Evolutionary conservation across 441 rosid species (phyloP), one percentile per base, ranked within the genome.

Genomic region (Theobroma grandiflorum): DNA sequence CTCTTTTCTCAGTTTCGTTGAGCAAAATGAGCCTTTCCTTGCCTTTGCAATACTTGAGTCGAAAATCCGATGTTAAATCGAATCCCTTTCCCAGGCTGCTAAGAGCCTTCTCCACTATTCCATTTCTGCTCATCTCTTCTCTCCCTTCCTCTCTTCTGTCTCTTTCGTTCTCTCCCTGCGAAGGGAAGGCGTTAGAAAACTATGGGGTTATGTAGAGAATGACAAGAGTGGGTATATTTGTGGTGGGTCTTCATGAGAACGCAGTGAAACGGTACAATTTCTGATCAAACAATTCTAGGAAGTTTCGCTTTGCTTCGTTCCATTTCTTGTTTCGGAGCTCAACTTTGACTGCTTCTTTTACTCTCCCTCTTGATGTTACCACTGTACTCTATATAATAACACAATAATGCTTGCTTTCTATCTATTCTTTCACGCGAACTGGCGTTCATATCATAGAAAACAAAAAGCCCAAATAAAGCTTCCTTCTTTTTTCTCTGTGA

Each of bases 81-180:
- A 96, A 94, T 0, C 99, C 99, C 88, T 68, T 91, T 6, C 99
- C 99, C 1, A 96, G 87, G 88, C 98, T 87, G 76, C 82, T 86
- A 4, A 94, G 53, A 76, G 92, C 97, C 77, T 49, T 84, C 78
- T 92, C 92, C 40, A 89, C 87, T 53, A 82, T 79, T 47, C 64
- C 82, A 58, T 18, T 72, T 2, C 58, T 62, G 22, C 55, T 79
- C 90, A 81, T 88, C 78, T 76, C 55, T 68, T 12, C 82, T 58
- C 4, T 38, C 33, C 14, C 38, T n/a, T 55, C 22, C 72, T 61
- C 18, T 18, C 15, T 57, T 71, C 6, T 81, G 43, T 74, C 62
- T 67, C 52, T 82, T 18, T 12, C 33, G 47, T 47, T 45, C 4
- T 31, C 2, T 43, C 53, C 16, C 20, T 26, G 31, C 0, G 31